These are phyloP conservation scores for Senna siamea DNA, from an alignment of 306 rosid species.

Conservation along the genomic window DNA sequence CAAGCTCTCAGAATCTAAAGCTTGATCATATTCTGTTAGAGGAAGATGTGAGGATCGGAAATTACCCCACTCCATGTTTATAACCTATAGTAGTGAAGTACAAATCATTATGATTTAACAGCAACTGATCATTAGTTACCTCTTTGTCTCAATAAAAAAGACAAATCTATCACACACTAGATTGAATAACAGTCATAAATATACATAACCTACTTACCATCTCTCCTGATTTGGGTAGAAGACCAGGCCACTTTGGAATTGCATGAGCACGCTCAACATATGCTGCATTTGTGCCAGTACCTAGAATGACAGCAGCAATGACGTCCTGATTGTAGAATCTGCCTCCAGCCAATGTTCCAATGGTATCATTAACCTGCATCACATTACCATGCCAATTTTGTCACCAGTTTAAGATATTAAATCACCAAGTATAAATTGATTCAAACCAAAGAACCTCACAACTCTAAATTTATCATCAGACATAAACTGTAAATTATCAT, in stretches of 20 bases:
- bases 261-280: constrained; percentile 82
- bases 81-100: constrained; percentile 57
- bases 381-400: constrained; percentile 17
- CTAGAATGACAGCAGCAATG: constrained; percentile 87
- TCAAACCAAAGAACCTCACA: constrained; percentile 18
- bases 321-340: constrained; percentile 75
- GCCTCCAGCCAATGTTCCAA: constrained; percentile 93
- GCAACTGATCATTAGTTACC: background rate
- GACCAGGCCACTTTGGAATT: constrained; percentile 94
- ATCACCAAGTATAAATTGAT: constrained; percentile 6
- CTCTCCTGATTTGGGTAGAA: constrained; percentile 78
- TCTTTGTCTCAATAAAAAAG: constrained; percentile 3
- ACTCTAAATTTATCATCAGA: background rate
- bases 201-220: constrained; percentile 59
- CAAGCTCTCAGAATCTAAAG: constrained; percentile 77
- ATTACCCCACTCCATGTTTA: constrained; percentile 99
- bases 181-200: background rate
- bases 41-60: constrained; percentile 91
- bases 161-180: constrained; percentile 8
- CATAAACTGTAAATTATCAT: constrained; percentile 23
- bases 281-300: constrained; percentile 99
- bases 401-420: constrained; percentile 7
- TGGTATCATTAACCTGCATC: constrained; percentile 89
- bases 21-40: constrained; percentile 78
- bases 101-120: constrained; percentile 22